Evolutionary conservation across 2,329 filamentous ascomycete species (phyloP).

Genomic region (Fragosphaeria purpurea): DNA sequence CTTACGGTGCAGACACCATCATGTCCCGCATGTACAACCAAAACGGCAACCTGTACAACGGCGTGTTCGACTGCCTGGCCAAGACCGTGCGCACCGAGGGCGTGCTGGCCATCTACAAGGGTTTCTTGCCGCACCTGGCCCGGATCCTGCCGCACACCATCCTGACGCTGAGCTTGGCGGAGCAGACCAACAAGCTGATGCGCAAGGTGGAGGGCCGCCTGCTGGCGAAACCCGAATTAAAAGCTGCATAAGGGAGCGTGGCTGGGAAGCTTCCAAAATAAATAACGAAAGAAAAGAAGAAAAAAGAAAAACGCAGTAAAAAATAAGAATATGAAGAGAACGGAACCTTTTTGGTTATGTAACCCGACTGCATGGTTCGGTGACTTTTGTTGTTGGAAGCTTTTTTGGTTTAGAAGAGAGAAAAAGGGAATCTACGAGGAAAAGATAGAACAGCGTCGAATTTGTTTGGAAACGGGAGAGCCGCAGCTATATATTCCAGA

Average conservation of each 20-base stretch:
- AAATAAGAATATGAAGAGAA: too few relatives aligned
- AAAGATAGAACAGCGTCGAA: too few relatives aligned
- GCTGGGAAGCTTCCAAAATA: too few relatives aligned
- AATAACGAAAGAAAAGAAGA: too few relatives aligned
- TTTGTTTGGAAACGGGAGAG: too few relatives aligned
- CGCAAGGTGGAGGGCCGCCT: slow-evolving; percentile 60
- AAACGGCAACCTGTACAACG: slow-evolving; percentile 90
- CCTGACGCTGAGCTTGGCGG: slow-evolving; percentile 81
- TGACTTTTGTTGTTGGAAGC: too few relatives aligned
- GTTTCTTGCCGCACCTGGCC: slow-evolving; percentile 88
- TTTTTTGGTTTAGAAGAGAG: too few relatives aligned
- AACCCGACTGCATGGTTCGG: too few relatives aligned
- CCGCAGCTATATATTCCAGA: too few relatives aligned
- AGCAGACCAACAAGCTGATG: slow-evolving; percentile 94
- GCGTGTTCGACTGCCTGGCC: slow-evolving; percentile 82
- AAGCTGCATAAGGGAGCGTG: slow-evolving; percentile 1
- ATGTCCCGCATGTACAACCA: slow-evolving; percentile 99
- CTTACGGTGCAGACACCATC: slow-evolving; percentile 60
- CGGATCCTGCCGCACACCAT: slow-evolving; percentile 94
- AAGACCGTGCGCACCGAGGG: slow-evolving; percentile 91
- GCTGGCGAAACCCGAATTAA: slow-evolving; percentile 31
- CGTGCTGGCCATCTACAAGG: slow-evolving; percentile 90
- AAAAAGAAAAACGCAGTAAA: too few relatives aligned
- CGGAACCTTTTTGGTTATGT: too few relatives aligned
- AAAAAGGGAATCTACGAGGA: too few relatives aligned